Percentiles rank a stretch among this genome's conserved stretches.
phyloP scores from a whole-genome alignment of 345 rosid species.

The Euphorbia pulcherrima region DNA sequence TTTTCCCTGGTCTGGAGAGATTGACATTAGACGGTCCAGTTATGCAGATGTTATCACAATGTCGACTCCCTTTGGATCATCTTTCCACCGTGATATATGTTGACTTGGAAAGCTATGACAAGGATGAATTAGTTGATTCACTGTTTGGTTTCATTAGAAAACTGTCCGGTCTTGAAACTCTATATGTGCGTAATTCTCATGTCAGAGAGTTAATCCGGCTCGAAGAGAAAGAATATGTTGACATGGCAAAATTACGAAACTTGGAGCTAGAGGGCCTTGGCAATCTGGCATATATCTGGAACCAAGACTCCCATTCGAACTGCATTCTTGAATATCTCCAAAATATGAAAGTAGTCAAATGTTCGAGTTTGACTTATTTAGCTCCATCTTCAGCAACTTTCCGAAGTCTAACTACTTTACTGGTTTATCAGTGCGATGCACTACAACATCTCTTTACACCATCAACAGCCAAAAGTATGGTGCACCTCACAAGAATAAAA shows the following conservation, averaged over 20 bases:
- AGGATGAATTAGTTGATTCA: background rate
- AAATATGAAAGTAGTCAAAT: background rate
- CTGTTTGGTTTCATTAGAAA: no score
- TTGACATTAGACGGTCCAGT: background rate
- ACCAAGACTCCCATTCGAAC: background rate
- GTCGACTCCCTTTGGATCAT: background rate
- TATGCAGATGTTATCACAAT: background rate
- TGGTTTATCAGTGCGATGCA: no score
- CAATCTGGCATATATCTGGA: constrained; percentile 1
- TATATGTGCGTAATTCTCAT: background rate
- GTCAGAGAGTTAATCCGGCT: constrained; percentile 8
- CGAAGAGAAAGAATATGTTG: constrained; percentile 1
- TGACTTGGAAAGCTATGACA: background rate
- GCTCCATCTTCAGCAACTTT: constrained; percentile 15
- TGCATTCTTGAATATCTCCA: constrained; percentile 5
- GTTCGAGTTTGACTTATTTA: background rate
- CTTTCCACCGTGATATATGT: background rate
- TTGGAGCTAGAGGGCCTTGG: accelerated
- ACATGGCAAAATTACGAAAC: background rate
- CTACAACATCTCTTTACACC: no score
- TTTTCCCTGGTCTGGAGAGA: no score
- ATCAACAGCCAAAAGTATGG: no score
- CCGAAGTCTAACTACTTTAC: no score
- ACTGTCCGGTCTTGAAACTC: constrained; percentile 14
- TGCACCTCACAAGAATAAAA: no score